Evolutionary conservation across 192 early-diverging fungal genomes (phyloP).

Genomic region (Lunasporangiospora selenospora): DNA sequence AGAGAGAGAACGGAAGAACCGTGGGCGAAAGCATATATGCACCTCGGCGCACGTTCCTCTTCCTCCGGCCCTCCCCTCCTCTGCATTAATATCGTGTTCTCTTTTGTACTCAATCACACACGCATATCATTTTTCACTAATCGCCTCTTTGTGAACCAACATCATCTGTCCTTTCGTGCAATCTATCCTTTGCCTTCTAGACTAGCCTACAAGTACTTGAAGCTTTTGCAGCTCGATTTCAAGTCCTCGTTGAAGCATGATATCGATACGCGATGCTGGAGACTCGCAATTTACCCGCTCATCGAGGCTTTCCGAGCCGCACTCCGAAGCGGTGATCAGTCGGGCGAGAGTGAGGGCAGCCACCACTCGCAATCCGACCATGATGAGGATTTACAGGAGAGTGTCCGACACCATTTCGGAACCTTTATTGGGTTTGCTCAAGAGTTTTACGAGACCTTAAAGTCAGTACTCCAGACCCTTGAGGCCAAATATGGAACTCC

Average conservation of each 20-base stretch:
- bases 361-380: constrained; percentile 16
- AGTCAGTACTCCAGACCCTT: constrained; percentile 34
- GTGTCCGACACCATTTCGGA: constrained; percentile 43
- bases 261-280: constrained; percentile 63
- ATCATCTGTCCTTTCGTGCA: too few species aligned
- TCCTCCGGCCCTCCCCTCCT: too few species aligned
- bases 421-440: constrained; percentile 54
- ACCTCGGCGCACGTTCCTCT: too few species aligned
- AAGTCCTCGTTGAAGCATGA: constrained; percentile 58
- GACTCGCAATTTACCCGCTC: constrained; percentile 56
- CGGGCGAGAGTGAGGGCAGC: constrained; percentile 1
- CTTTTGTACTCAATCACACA: too few species aligned
- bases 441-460: constrained; percentile 52
- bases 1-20: too few species aligned
- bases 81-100: too few species aligned
- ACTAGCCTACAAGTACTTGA: constrained; percentile 51
- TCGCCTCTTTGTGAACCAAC: too few species aligned
- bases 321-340: constrained; percentile 36
- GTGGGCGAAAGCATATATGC: too few species aligned
- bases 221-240: constrained; percentile 52
- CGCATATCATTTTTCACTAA: too few species aligned
- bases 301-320: constrained; percentile 60
- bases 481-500: constrained; percentile 27
- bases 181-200: too few species aligned
- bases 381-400: constrained; percentile 15